phyloP scores from a whole-genome alignment of 2,329 filamentous ascomycete genomes.

The Fusarium succisae region DNA sequence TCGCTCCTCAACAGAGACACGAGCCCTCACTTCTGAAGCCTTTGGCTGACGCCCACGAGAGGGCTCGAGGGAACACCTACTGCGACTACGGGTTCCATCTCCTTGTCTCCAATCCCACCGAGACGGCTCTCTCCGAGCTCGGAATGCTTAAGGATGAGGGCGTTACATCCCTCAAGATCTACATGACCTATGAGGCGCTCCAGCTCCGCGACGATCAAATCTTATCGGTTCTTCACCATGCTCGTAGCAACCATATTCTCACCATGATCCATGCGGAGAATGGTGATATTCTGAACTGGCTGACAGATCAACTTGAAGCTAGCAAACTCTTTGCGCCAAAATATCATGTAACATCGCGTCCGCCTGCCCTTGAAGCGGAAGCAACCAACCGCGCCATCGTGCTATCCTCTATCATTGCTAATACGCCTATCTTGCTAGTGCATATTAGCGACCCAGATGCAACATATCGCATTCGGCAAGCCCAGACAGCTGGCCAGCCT shows the following conservation, averaged over 20 bases:
- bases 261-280: background rate
- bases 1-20: background rate
- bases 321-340: background rate
- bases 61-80: background rate
- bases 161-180: background rate
- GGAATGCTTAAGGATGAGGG: background rate
- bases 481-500: background rate
- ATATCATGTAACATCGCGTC: background rate
- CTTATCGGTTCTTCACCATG: background rate
- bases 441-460: background rate
- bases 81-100: background rate
- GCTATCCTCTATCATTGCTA: background rate
- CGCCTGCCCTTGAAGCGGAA: background rate
- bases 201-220: background rate
- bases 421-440: background rate
- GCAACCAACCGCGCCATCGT: background rate
- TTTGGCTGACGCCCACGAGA: background rate
- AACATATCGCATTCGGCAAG: background rate
- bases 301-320: background rate
- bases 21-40: background rate
- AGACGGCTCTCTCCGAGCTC: background rate
- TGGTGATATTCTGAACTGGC: background rate
- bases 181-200: background rate
- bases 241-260: background rate
- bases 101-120: background rate